Evolutionary conservation across 2,329 filamentous ascomycete species (phyloP).

Genomic region (Diaporthe batatas): DNA sequence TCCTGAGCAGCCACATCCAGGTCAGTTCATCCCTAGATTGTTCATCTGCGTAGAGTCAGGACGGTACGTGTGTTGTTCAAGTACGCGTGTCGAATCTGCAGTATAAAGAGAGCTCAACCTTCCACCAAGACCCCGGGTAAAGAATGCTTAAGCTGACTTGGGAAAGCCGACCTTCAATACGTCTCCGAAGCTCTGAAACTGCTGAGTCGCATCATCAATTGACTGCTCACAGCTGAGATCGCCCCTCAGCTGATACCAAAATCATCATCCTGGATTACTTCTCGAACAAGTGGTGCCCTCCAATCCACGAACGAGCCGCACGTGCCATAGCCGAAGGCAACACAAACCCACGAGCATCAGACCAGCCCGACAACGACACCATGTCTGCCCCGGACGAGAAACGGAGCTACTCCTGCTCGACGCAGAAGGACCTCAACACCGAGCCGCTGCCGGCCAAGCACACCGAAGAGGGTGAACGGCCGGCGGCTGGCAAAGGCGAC

Average conservation of each 20-base stretch:
- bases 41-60: too few relatives aligned
- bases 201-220: not conserved
- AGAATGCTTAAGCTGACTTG: not conserved
- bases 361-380: not conserved
- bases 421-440: not conserved
- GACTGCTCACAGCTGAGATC: not conserved
- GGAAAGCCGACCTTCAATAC: not conserved
- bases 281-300: not conserved
- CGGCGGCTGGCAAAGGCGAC: not conserved
- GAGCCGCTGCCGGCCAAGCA: not conserved
- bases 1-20: not conserved
- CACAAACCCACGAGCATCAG: not conserved
- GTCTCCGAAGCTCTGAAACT: not conserved
- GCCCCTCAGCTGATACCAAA: not conserved
- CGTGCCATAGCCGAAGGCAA: not conserved
- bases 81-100: not conserved
- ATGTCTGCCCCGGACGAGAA: not conserved
- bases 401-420: not conserved
- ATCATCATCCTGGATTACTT: not conserved
- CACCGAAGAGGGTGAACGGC: not conserved
- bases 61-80: too few relatives aligned
- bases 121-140: too few relatives aligned
- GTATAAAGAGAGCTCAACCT: not conserved
- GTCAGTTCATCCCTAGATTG: too few relatives aligned
- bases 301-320: not conserved